Evolutionary conservation across 1,284 basidiomycete genomes (phyloP), one percentile per base, ranked within the genome.

Genomic region (Marasmius oreades): DNA sequence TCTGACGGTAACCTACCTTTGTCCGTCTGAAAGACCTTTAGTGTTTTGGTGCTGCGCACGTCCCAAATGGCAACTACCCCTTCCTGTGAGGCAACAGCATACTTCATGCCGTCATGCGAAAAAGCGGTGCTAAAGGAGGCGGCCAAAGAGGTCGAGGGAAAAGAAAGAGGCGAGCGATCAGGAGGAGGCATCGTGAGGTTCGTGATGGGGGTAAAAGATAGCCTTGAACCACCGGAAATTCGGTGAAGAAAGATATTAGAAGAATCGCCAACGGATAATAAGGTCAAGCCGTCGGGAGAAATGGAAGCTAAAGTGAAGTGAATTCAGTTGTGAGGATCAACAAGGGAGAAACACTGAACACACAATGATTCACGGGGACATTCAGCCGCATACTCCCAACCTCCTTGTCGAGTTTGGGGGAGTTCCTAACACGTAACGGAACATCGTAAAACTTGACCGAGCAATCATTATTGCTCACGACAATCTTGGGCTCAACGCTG

Each of bases 121-220:
- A 93, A 95, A 0, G 90, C 83, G 0, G 90, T 92, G 14, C 86
- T 88, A 70, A 94, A 95, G n/a, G 88, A 89, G 2, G 88, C 85
- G 1, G 82, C 79, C 18, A 85, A 75, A 0, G 81, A 75, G 24
- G 74, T 66, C 31, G 72, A 70, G 12, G 74, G 66, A 59, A 75
- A 76, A 20, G 69, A 59, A 34, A 70, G 64, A 37, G 69, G 62
- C 20, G 66, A 63, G 34, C 70, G 59, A 65, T 77, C 74, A 23
- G 82, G 78, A 28, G 81, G 72, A 1, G 86, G 86, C 12, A 88
- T 77, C 23, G 75, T 73, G 56, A 85, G 77, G 31, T 77, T 82
- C 11, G 74, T 71, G 61, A 85, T 84, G 37, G 75, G 80, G 31
- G 79, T 68, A 59, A 88, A 86, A 3, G 79, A 73, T 59, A 87